phyloP scores from a whole-genome alignment of 2,329 filamentous ascomycete species.

The Diplodia corticola region DNA sequence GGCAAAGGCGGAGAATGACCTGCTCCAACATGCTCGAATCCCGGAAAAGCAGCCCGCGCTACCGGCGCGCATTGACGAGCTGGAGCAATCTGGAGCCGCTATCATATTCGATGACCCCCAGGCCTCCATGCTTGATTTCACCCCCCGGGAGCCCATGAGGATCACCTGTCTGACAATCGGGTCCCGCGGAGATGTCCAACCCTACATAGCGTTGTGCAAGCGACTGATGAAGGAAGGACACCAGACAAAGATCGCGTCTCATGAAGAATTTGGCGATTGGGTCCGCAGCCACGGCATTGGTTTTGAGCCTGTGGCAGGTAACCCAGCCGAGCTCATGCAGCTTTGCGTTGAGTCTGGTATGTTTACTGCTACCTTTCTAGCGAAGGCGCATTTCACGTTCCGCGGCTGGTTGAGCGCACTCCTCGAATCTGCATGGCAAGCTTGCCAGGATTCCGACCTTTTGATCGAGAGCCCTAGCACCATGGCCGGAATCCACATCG shows the following conservation, averaged over 20 bases:
- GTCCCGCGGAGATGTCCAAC: conserved; percentile 92
- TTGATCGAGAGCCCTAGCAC: conserved; percentile 94
- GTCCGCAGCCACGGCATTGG: conserved; percentile 91
- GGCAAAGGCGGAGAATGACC: conserved; percentile 78
- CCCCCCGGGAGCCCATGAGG: conserved; percentile 73
- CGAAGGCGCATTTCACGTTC: conserved; percentile 73
- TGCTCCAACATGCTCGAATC: conserved; percentile 71
- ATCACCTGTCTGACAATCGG: conserved; percentile 96
- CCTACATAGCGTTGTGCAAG: conserved; percentile 95
- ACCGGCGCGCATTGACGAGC: conserved; percentile 26
- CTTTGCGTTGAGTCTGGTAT: conserved; percentile 97
- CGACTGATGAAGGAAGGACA: conserved; percentile 86
- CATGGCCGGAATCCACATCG: conserved; percentile 97
- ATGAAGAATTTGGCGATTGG: conserved; percentile 86
- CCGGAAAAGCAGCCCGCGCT: conserved; percentile 39
- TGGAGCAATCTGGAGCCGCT: conserved; percentile 42
- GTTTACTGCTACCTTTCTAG: conserved; percentile 89
- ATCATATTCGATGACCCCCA: conserved; percentile 88
- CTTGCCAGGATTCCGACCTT: conserved; percentile 83
- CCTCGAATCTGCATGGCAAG: conserved; percentile 75
- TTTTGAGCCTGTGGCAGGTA: conserved; percentile 83
- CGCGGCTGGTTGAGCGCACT: conserved; percentile 94
- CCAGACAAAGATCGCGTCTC: conserved; percentile 82
- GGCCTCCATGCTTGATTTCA: conserved; percentile 87
- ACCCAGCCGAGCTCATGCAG: conserved; percentile 91